Evolutionary conservation across 305 asterid species (phyloP).

Genomic region (Solanum hybrid): DNA sequence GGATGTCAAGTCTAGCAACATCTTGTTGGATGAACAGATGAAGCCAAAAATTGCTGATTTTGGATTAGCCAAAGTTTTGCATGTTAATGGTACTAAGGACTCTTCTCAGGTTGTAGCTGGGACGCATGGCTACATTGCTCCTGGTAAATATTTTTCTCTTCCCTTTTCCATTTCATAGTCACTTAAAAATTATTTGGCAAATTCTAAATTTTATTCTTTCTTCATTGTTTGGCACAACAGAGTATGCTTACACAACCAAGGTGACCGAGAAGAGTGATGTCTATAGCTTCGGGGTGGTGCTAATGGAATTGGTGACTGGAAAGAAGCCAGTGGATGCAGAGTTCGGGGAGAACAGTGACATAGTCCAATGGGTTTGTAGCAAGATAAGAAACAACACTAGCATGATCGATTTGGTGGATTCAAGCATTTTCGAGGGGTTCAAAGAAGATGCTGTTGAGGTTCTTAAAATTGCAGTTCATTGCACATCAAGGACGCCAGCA

Average conservation of each 20-base stretch:
- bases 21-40: constrained; percentile 31
- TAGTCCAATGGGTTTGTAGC: constrained; percentile 32
- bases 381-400: constrained; percentile 13
- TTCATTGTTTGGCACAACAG: constrained; percentile 14
- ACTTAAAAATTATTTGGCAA: not conserved
- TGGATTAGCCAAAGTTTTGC: constrained; percentile 34
- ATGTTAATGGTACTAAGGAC: constrained; percentile 9
- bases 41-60: constrained; percentile 41
- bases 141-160: constrained; percentile 21
- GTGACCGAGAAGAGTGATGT: constrained; percentile 37
- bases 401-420: constrained; percentile 19
- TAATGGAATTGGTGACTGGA: constrained; percentile 34
- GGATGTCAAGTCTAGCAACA: constrained; percentile 45
- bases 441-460: constrained; percentile 27
- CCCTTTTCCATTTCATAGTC: not conserved
- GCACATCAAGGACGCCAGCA: constrained; percentile 27
- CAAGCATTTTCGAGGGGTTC: constrained; percentile 16
- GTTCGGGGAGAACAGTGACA: constrained; percentile 28
- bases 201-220: not conserved
- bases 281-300: constrained; percentile 39
- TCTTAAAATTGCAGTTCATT: constrained; percentile 28
- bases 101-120: constrained; percentile 29
- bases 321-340: constrained; percentile 30
- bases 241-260: constrained; percentile 27
- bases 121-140: constrained; percentile 37